A percentile compares a stretch with the other conserved stretches of the same genome.
phyloP scores from a whole-genome alignment of 2,329 filamentous ascomycete species.

The Exophiala phaeomuriformis region DNA sequence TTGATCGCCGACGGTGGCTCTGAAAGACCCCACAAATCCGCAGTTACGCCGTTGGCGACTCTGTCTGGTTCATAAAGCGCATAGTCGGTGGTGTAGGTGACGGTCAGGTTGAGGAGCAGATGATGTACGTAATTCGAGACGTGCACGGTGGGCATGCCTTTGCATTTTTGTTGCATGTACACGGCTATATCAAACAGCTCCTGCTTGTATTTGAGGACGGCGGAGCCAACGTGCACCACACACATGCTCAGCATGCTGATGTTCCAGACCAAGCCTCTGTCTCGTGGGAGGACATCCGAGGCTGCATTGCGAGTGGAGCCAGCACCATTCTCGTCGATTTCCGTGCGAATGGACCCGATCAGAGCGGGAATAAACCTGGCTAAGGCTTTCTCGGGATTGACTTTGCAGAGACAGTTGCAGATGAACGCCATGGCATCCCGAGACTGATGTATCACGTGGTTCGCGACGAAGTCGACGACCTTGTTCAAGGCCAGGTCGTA shows the following conservation, averaged over 20 bases:
- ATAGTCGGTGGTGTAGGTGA: slow-evolving; percentile 88
- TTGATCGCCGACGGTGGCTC: slow-evolving; percentile 63
- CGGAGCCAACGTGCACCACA: slow-evolving; percentile 87
- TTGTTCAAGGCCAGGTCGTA: slow-evolving; percentile 91
- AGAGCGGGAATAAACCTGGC: slow-evolving; percentile 86
- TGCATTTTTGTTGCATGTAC: slow-evolving; percentile 95
- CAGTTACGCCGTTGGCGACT: slow-evolving; percentile 61
- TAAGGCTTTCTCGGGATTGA: slow-evolving; percentile 86
- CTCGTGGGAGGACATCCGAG: slow-evolving; percentile 83
- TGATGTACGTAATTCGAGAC: slow-evolving; percentile 98
- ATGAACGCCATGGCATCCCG: slow-evolving; percentile 98
- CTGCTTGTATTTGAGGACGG: slow-evolving; percentile 79
- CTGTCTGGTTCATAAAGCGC: slow-evolving; percentile 76
- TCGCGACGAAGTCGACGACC: slow-evolving; percentile 81
- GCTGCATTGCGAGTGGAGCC: slow-evolving; percentile 91
- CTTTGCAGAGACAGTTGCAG: slow-evolving; percentile 90
- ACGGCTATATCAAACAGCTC: slow-evolving; percentile 85
- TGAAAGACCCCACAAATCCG: slow-evolving; percentile 77
- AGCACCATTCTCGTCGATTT: slow-evolving; percentile 94
- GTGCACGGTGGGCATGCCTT: slow-evolving; percentile 87
- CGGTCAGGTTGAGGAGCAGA: slow-evolving; percentile 84
- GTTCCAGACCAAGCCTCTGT: slow-evolving; percentile 91
- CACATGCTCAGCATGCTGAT: slow-evolving; percentile 97
- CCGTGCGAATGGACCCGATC: slow-evolving; percentile 83
- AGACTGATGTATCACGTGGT: slow-evolving; percentile 94